Evolutionary conservation across 192 early-diverging fungal genomes (phyloP), one percentile per base, ranked within the genome.

Genomic region (Podila epicladia): DNA sequence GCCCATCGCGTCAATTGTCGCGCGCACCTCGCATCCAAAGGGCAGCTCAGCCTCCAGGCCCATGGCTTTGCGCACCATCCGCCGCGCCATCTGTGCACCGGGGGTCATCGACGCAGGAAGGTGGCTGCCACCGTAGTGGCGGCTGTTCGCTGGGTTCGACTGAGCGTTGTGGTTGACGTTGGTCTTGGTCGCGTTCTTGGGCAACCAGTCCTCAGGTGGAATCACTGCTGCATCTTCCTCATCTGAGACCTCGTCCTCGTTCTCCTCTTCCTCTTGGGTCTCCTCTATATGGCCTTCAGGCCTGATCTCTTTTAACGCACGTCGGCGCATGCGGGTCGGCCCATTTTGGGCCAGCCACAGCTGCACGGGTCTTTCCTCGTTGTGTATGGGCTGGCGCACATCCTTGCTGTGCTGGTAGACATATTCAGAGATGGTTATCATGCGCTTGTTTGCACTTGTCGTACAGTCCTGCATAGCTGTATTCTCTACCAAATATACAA

Each of bases 341-440:
- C 77, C 77, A 80, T 80, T 71, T 29, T 80, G 77, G 11, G 77
- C 77, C 62, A 80, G 60, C 77, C 77, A 80, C 15, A 80, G 24
- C 67, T 80, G 77, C n/a, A 80, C 55, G 0, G 77, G 77, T 3
- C 77, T 71, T 17, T 80, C 77, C 37, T 80, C 77, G 45, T 80
- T 71, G 9, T 62, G 19, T 71, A 80, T 80, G 62, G 77, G 77
- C 77, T 80, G 77, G 31, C 77, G 70, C 17, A 67, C 28, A 61
- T 80, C 77, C 55, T 80, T 71, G 33, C 77, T 73, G 38, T 71
- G 77, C 59, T 73, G 73, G 62, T 80, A 80, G 5, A 80, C 77
- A 15, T 64, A 80, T 49, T 80, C 77, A 41, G 71, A 73, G 29
- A 80, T 24, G 22, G 71, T 72, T 62, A 73, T 12, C 65, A 62